Evolutionary conservation across 169 alveolate species (phyloP), one percentile per base, ranked within the genome.

Genomic region (Cryptosporidium parvum): DNA sequence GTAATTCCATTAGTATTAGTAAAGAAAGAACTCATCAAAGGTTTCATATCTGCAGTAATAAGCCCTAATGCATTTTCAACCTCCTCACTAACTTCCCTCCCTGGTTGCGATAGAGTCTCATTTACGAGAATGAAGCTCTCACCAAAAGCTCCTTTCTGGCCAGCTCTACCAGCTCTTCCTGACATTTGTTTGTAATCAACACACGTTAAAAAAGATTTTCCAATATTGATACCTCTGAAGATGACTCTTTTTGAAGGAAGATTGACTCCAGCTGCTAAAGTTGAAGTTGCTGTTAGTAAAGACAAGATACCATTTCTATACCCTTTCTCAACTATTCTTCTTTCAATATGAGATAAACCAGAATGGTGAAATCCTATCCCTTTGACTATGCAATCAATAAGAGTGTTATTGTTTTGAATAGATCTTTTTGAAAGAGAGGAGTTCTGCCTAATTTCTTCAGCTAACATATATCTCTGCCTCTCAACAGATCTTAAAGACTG

Each of bases 241-340:
- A 95, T 85, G 85, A 95, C 97, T 75, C 96, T 93, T 48, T 92
- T 92, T 10, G 96, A 95, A 4, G 97, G 97, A 14, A 95, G 91
- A 87, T 95, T 95, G 53, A 95, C 97, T 16, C 97, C 97, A 0
- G 95, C 95, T 3, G 97, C 97, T 23, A 95, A 91, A 6, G 97
- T 95, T 29, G 96, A 92, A 33, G 97, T 95, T 31, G 96, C 95
- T 70, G 94, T 85, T 26, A 95, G 84, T 23, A 92, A 93, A 61
- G 80, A 69, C 9, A 95, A 48, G 33, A 72, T 61, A 53, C 95
- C 95, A 12, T 75, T 70, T 56, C 92, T 75, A 75, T 85, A 95
- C 6, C 93, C 94, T 33, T 53, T 69, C 75, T 95, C 97, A 58
- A 95, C 86, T 12, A 73, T 44, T 39, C 69, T 87, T 75, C 96